These are phyloP conservation scores for Microbotryomycetes sp. DNA, from an alignment of 1,284 basidiomycete genomes.

Conservation along the genomic window DNA sequence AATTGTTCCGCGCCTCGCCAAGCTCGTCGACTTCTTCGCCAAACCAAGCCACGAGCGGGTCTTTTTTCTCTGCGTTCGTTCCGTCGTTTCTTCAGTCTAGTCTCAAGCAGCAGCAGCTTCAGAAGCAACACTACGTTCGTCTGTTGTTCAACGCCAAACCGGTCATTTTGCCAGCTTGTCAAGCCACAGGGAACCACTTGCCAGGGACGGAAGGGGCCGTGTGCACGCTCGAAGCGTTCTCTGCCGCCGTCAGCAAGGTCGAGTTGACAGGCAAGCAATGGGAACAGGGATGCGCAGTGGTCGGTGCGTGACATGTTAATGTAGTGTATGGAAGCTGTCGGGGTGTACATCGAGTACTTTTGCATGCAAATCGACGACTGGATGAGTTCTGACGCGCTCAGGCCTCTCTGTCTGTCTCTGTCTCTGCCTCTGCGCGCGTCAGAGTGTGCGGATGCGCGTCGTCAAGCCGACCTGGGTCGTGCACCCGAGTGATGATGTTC, in stretches of 20 bases:
- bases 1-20: slow-evolving; percentile 3
- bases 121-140: slow-evolving; percentile 21
- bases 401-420: neutral
- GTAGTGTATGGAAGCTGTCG: too few relatives aligned
- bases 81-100: neutral
- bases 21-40: neutral
- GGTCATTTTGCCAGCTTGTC: slow-evolving; percentile 16
- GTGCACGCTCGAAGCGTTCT: slow-evolving; percentile 27
- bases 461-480: slow-evolving; percentile 25
- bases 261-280: slow-evolving; percentile 13
- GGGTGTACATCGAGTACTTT: too few relatives aligned
- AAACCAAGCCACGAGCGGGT: neutral
- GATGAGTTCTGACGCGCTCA: too few relatives aligned
- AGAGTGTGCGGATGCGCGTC: slow-evolving; percentile 1
- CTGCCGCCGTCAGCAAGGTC: slow-evolving; percentile 6
- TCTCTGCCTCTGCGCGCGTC: neutral
- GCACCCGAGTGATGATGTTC: slow-evolving; percentile 21
- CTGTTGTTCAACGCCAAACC: slow-evolving; percentile 19
- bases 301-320: too few relatives aligned
- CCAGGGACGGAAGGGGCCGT: slow-evolving; percentile 8
- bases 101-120: neutral
- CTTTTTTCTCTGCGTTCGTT: slow-evolving; percentile 5
- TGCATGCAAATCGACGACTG: too few relatives aligned
- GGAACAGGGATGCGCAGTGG: slow-evolving; percentile 9
- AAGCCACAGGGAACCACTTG: slow-evolving; percentile 5